Evolutionary conservation across 2,329 filamentous ascomycete genomes (phyloP).

Genomic region (Alternaria sp.): DNA sequence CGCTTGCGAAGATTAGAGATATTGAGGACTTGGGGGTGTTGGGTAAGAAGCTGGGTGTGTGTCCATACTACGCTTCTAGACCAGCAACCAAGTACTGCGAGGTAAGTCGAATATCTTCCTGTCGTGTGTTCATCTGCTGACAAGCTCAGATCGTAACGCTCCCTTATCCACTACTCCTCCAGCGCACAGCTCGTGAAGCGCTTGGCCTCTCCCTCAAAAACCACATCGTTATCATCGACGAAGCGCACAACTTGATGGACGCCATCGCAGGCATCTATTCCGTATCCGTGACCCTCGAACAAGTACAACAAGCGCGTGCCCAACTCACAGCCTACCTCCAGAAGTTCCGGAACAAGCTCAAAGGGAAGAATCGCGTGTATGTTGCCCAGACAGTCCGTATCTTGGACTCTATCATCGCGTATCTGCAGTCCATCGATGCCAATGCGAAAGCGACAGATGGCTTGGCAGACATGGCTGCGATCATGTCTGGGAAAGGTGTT

Average conservation of each 20-base stretch:
- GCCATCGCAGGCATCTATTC: constrained; percentile 88
- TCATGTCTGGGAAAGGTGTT: constrained; percentile 83
- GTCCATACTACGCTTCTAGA: constrained; percentile 95
- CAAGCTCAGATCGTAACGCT: constrained; percentile 75
- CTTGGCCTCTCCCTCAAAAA: constrained; percentile 84
- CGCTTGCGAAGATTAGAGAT: constrained; percentile 83
- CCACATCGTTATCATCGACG: constrained; percentile 93
- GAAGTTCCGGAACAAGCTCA: constrained; percentile 85
- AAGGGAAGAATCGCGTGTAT: constrained; percentile 90
- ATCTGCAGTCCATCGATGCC: constrained; percentile 63
- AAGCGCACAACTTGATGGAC: constrained; percentile 98
- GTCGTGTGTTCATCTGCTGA: constrained; percentile 12
- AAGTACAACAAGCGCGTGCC: constrained; percentile 73
- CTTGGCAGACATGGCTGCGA: constrained; percentile 70
- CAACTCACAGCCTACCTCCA: constrained; percentile 85
- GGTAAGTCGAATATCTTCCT: constrained; percentile 44
- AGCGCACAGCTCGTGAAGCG: constrained; percentile 85
- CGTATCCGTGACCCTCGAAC: constrained; percentile 73
- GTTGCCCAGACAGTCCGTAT: constrained; percentile 86
- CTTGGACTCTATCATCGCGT: constrained; percentile 76
- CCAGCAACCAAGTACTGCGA: constrained; percentile 82
- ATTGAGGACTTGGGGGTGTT: constrained; percentile 88
- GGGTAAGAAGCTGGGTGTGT: constrained; percentile 80
- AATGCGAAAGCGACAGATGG: constrained; percentile 62
- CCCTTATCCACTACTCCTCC: constrained; percentile 88